Evolutionary conservation across 257 asterid genomes (phyloP).

Genomic region (Penstemon barbatus): DNA sequence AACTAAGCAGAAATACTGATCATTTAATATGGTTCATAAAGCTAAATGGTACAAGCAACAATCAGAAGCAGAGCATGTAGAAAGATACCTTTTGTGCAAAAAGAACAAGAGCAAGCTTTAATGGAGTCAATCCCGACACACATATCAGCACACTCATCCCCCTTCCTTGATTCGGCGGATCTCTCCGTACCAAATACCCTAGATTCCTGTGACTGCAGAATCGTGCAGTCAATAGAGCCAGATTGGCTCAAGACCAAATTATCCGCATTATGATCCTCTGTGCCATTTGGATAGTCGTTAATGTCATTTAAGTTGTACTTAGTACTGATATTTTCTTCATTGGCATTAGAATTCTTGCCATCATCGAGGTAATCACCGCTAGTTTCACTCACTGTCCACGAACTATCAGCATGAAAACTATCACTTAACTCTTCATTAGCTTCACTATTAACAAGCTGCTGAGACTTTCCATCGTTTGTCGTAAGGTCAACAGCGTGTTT

Average conservation of each 20-base stretch:
- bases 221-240: slow-evolving; percentile 55
- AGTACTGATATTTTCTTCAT: slow-evolving; percentile 30
- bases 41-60: neutral
- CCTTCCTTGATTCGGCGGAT: slow-evolving; percentile 39
- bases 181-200: slow-evolving; percentile 45
- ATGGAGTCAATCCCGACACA: slow-evolving; percentile 42
- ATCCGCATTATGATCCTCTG: slow-evolving; percentile 32
- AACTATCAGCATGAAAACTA: neutral
- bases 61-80: slow-evolving; percentile 7
- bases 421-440: slow-evolving; percentile 29
- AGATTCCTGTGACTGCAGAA: slow-evolving; percentile 76
- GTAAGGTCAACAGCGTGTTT: slow-evolving; percentile 13
- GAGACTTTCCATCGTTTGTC: neutral
- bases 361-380: too few species aligned
- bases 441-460: too few species aligned
- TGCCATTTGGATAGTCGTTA: slow-evolving; percentile 32
- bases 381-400: slow-evolving; percentile 24
- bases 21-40: neutral
- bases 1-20: too few species aligned
- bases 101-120: slow-evolving; percentile 67
- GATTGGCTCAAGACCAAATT: slow-evolving; percentile 53
- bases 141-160: slow-evolving; percentile 37
- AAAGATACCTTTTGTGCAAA: slow-evolving; percentile 76
- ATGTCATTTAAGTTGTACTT: slow-evolving; percentile 35
- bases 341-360: slow-evolving; percentile 27